phyloP scores from a whole-genome alignment of 2,329 filamentous ascomycete genomes.

The Diaporthe vaccinii region DNA sequence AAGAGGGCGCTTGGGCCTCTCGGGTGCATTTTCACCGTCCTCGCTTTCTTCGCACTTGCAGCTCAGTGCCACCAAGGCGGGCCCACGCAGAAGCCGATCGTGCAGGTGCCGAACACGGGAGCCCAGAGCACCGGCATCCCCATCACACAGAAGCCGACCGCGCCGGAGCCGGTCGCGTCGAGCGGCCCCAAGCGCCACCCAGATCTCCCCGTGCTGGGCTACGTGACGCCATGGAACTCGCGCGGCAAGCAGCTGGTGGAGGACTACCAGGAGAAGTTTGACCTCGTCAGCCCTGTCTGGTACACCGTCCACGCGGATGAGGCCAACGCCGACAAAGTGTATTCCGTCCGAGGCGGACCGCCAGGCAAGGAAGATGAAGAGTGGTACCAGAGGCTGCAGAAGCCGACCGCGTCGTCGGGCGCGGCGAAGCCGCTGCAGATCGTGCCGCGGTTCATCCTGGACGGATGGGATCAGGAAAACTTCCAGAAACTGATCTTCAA shows the following conservation, averaged over 20 bases:
- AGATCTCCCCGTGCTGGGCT: constrained; percentile 42
- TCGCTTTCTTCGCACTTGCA: constrained; percentile 15
- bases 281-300: constrained; percentile 45
- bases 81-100: constrained; percentile 34
- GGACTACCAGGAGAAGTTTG: constrained; percentile 43
- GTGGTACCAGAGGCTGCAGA: constrained; percentile 39
- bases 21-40: neutral
- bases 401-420: neutral
- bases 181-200: constrained; percentile 29
- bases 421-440: constrained; percentile 33
- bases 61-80: constrained; percentile 22
- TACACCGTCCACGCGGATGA: constrained; percentile 43
- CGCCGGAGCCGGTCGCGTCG: constrained; percentile 7
- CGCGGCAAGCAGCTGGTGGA: constrained; percentile 44
- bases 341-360: constrained; percentile 42
- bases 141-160: constrained; percentile 23
- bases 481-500: constrained; percentile 43
- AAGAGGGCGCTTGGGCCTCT: constrained; percentile 10
- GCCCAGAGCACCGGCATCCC: neutral
- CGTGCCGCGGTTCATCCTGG: constrained; percentile 44
- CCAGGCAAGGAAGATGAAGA: constrained; percentile 40
- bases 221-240: constrained; percentile 45
- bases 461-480: constrained; percentile 42
- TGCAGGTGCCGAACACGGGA: constrained; percentile 19
- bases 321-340: constrained; percentile 35